A percentile compares a stretch with the other conserved stretches of the same genome.
phyloP scores from a whole-genome alignment of 2,329 filamentous ascomycete species.

The Colletotrichum liaoningense region DNA sequence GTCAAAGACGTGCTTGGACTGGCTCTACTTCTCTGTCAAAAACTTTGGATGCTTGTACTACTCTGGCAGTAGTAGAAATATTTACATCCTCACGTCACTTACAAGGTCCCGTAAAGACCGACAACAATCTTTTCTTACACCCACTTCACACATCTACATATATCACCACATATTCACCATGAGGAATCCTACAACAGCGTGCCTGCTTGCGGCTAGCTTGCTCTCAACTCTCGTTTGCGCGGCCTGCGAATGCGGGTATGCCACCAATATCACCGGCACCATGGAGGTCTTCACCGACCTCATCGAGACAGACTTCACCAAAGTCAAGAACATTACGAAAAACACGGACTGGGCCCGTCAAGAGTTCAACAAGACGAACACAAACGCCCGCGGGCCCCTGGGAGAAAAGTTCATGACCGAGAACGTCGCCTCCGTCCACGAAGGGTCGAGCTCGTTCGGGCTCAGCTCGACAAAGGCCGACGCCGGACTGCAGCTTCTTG shows the following conservation, averaged over 20 bases:
- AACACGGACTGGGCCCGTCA: slow-evolving; percentile 75
- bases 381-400: slow-evolving; percentile 69
- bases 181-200: neutral
- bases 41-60: slow-evolving; percentile 8
- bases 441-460: slow-evolving; percentile 50
- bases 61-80: slow-evolving; percentile 14
- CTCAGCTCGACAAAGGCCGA: slow-evolving; percentile 56
- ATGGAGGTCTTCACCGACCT: slow-evolving; percentile 72
- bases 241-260: slow-evolving; percentile 80
- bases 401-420: slow-evolving; percentile 70
- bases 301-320: slow-evolving; percentile 78
- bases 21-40: slow-evolving; percentile 8
- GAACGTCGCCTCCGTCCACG: slow-evolving; percentile 67
- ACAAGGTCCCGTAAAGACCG: neutral
- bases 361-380: slow-evolving; percentile 72
- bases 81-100: neutral
- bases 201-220: slow-evolving; percentile 28
- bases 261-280: slow-evolving; percentile 58
- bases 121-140: neutral
- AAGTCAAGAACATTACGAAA: slow-evolving; percentile 58
- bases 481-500: slow-evolving; percentile 68
- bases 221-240: slow-evolving; percentile 16
- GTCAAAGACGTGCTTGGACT: neutral
- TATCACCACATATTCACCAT: slow-evolving; percentile 2
- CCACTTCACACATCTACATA: neutral